Evolutionary conservation across 1,284 basidiomycete genomes (phyloP).

Genomic region (Leccinum pachyderme): DNA sequence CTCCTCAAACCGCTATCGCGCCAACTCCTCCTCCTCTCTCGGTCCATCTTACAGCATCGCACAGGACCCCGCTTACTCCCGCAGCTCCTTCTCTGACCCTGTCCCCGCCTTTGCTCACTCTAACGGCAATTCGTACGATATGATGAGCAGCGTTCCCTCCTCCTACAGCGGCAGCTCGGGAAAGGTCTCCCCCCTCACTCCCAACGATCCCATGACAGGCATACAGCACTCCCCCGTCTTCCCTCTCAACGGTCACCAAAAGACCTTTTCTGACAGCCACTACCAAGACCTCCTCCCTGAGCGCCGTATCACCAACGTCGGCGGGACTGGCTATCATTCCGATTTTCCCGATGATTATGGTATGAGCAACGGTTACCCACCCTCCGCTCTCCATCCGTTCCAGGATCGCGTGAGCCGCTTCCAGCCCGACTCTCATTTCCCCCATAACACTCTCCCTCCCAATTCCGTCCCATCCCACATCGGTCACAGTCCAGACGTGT

Average conservation of each 20-base stretch:
- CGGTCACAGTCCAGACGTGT: conserved; percentile 48
- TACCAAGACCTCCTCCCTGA: conserved; percentile 57
- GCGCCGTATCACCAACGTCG: conserved; percentile 52
- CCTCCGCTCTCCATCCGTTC: conserved; percentile 51
- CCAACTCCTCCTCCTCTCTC: conserved; percentile 63
- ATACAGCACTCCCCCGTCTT: conserved; percentile 56
- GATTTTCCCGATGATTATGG: conserved; percentile 65
- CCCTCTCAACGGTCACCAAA: conserved; percentile 41
- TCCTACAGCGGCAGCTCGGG: conserved; percentile 60
- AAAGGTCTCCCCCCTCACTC: conserved; percentile 72
- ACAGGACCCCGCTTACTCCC: conserved; percentile 57
- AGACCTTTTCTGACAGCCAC: conserved; percentile 52
- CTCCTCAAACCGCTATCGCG: conserved; percentile 58
- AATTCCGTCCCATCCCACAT: conserved; percentile 44
- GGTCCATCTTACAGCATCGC: conserved; percentile 50
- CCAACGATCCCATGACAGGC: conserved; percentile 56
- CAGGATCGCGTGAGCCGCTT: conserved; percentile 56
- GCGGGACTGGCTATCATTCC: conserved; percentile 44
- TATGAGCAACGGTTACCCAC: conserved; percentile 49
- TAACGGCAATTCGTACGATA: conserved; percentile 56
- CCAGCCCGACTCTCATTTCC: conserved; percentile 47
- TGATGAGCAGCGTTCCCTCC: conserved; percentile 57
- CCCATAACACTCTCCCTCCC: conserved; percentile 42
- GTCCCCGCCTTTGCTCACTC: conserved; percentile 53
- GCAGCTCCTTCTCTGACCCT: conserved; percentile 56